Base-by-base conservation (phyloP, 495 filamentous ascomycete species). In the Glarea lozoyensis region DNA sequence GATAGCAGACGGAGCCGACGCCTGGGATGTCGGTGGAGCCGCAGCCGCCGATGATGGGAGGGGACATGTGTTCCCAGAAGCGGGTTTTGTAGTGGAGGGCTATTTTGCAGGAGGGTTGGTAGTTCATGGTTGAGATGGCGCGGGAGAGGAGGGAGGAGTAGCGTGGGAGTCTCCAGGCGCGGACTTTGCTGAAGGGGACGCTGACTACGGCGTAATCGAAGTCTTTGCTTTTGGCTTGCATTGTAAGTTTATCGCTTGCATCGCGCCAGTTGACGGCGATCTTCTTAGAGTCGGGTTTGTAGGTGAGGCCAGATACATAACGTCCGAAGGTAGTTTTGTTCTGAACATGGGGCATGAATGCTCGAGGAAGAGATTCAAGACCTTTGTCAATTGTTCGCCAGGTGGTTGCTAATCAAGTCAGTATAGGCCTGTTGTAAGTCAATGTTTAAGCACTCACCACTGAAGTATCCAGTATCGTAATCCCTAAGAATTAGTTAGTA, bases 151-250 rank as follows among this genome's bases (percentile, higher is more conserved):
- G 67, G 10, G 53, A 23, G 9, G 59, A 54, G 3, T 65, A 50
- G 13, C 43, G 27, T 42, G 72, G 72, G 3, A 76, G 45, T 19
- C 72, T 62, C 72, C 74, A 74, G 36, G 65, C 62, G 34, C 70
- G 62, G 41, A 77, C 66, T 13, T 71, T 70, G 50, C 70, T 65
- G 57, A 84, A 83, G 10, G 81, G 81, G 0, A 68, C 66, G 10
- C 79, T 63, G 33, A 83, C 65, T 6, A 86, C 63, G 18, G 77
- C 75, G 57, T 82, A 84, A 56, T 86, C 79, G 51, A 73, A 81
- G 9, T 68, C 63, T 12, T 19, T 25, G 4, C 25, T 27, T 16
- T 24, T 19, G 30, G 19, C 23, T 33, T 16, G n/a, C 4, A 7
- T 11, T 7, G 31, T 13, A 7, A 18, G 29, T 3, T 20, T n/a